Base-by-base conservation (phyloP, 164 flowering plant species). In the Malania oleifera region DNA sequence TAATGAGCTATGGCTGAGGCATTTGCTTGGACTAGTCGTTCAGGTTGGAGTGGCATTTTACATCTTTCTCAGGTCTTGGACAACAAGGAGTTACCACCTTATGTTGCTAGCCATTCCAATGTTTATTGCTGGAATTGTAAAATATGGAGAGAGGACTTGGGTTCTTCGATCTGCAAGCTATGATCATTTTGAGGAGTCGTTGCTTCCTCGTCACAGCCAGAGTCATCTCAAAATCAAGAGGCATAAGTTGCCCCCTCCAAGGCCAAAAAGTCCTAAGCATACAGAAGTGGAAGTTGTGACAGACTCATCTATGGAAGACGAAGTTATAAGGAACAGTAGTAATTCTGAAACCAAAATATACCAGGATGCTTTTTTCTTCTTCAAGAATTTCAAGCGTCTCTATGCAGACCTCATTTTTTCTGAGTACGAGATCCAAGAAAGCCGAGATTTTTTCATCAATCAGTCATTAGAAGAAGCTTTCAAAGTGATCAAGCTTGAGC, bases 81-180 rank as follows among this genome's bases (percentile, higher is more conserved):
- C 43, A 2, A 2, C 43, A n/a, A n/a, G n/a, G n/a, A n/a, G n/a
- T n/a, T n/a, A n/a, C n/a, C n/a, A n/a, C 40, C 24, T 55, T 27
- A 27, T 50, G 11, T 13, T 60, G 14, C 47, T 60, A 6, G 8
- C 60, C 17, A 45, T 67, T 13, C 56, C 61, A 1, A 55, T 67
- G 56, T 46, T 60, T 23, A 6, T 62, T 2, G 57, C 62, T 18
- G 75, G 70, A 45, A 28, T 58, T 1, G 50, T 63, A 18, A 67
- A 66, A 64, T 66, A 57, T 28, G 58, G 44, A 9, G 75, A 71
- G 65, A 63, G 75, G 45, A 58, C 58, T 11, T 62, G 46, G 54
- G 63, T 57, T 17, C 67, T 71, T 6, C 27, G 54, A 25, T 63
- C 70, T 3, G 67, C 70, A 18, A 59, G 49, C 31, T 52, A 24